Evolutionary conservation across 2,329 filamentous ascomycete genomes (phyloP).

Genomic region (Fusarium sp.): DNA sequence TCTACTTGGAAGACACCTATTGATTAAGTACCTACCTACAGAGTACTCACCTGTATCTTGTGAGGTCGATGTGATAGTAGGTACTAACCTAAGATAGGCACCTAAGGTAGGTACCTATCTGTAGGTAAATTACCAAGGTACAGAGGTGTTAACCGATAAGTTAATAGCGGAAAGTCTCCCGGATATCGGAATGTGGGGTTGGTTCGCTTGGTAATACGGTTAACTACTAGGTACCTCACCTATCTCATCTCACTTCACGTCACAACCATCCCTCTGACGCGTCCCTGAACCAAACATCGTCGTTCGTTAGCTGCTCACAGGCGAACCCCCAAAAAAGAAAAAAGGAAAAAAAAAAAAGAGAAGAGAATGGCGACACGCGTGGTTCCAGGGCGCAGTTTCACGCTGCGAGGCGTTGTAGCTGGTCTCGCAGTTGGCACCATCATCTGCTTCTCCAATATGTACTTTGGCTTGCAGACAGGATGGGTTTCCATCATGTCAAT

Average conservation of each 20-base stretch:
- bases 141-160: neutral
- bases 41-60: neutral
- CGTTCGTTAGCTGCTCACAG: slow-evolving; percentile 1
- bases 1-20: neutral
- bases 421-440: slow-evolving; percentile 87
- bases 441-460: slow-evolving; percentile 97
- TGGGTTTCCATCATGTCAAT: slow-evolving; percentile 89
- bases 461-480: slow-evolving; percentile 92
- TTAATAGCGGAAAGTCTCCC: neutral
- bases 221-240: neutral
- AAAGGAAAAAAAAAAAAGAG: neutral
- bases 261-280: neutral
- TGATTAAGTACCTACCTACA: neutral
- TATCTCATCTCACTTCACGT: neutral
- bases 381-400: slow-evolving; percentile 75
- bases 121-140: no score
- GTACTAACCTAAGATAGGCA: neutral
- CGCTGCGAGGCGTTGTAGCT: slow-evolving; percentile 78
- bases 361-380: slow-evolving; percentile 34
- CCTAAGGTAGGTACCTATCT: neutral
- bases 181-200: slow-evolving; percentile 3
- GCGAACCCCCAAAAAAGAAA: no score
- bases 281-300: neutral
- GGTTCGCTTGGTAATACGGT: neutral
- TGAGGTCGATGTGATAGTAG: neutral